Evolutionary conservation across 2,329 filamentous ascomycete genomes (phyloP), one percentile per base, ranked within the genome.

Genomic region (Phaeosphaeria sp.): DNA sequence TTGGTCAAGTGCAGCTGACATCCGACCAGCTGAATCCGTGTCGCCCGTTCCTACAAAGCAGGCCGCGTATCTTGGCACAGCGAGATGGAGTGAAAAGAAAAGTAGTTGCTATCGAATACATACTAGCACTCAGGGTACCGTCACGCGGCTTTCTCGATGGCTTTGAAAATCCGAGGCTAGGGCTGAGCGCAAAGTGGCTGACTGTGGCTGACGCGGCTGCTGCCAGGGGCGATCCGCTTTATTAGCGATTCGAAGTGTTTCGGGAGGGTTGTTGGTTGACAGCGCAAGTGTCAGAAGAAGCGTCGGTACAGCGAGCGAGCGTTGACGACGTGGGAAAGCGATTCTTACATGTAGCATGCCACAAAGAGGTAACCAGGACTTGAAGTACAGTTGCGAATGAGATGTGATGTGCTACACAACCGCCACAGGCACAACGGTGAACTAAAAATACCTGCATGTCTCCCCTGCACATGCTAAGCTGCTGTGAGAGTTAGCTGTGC

Each of bases 371-470:
- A 15, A 15, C 6, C 25, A 13, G 11, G 30, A 7, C 30, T 36
- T 36, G 30, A 11, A 36, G 3, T 36, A 18, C 30, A 13, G 21
- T 20, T 27, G 3, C 36, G 25, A 27, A 27, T 27, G 25, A 27
- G 13, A 20, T 2, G 7, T 11, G 48, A 25, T 11, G 10, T 30
- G 25, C 22, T 21, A 52, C 41, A 15, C 20, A 18, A 52, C 21
- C n/a, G 50, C 41, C 50, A 52, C 20, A 44, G 18, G 48, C 46
- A 49, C 49, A 47, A 46, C 47, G 54, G 39, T 42, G 44, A 49
- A 42, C 59, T 62, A 62, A 57, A 59, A 55, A 59, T 62, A 62
- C 56, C 52, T 22, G 25, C 55, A 52, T 50, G 47, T 46, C 44
- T 55, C 56, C 54, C 51, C 54, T 47, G 39, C 39, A 33, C 52